These are phyloP conservation scores for Collybiopsis luxurians DNA, from an alignment of 768 basidiomycete species.

Conservation along the genomic window DNA sequence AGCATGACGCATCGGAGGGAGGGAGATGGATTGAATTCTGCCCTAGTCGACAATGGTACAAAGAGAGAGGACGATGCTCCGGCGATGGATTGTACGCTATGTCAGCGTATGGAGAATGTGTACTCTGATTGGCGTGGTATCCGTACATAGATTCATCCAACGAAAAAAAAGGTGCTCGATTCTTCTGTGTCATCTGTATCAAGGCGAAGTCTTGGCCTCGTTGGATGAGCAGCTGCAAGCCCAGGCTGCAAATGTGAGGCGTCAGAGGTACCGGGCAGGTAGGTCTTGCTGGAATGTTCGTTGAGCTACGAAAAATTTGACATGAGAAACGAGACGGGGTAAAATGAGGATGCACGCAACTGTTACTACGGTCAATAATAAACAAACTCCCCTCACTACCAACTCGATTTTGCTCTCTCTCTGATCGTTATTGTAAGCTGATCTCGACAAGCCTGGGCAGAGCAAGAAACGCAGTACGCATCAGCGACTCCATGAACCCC, in stretches of 20 bases:
- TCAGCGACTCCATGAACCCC: no score
- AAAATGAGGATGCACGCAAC: neutral
- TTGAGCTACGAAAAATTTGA: neutral
- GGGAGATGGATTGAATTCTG: no score
- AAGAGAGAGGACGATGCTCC: no score
- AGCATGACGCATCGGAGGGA: no score
- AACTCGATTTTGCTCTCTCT: constrained; percentile 1
- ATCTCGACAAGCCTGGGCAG: neutral
- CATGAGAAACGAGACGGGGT: no score
- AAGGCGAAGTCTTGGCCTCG: neutral
- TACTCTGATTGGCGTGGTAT: no score
- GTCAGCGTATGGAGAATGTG: no score
- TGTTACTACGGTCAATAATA: neutral
- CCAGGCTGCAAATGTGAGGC: neutral
- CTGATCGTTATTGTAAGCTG: constrained; percentile 1
- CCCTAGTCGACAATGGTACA: no score
- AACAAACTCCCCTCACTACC: constrained; percentile 6
- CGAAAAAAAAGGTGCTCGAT: no score
- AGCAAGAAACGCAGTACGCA: no score
- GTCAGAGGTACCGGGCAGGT: neutral
- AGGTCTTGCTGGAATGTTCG: neutral
- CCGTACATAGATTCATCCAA: neutral
- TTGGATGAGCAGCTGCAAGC: constrained; percentile 1
- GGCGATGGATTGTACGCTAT: no score
- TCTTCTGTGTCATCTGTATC: neutral